Percentiles rank a stretch among this genome's conserved stretches.
Evolutionary conservation across 2,329 filamentous ascomycete genomes (phyloP).

Genomic region (Neoscytalidium dimidiatum): DNA sequence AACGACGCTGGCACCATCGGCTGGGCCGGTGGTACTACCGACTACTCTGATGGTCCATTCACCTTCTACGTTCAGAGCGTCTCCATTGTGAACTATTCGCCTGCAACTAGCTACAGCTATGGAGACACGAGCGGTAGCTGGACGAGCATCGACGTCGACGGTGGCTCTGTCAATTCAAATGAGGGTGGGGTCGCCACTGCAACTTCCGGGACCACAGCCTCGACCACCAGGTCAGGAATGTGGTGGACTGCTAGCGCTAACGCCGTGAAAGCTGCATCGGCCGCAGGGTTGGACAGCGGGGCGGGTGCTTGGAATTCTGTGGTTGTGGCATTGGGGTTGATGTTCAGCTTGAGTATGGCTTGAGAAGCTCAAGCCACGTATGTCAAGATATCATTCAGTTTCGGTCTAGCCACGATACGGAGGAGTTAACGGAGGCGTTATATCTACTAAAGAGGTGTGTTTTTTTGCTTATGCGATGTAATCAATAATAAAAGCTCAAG

Average conservation of each 20-base stretch:
- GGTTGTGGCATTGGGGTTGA: not conserved
- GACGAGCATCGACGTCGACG: slow-evolving; percentile 43
- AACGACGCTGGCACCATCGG: slow-evolving; percentile 55
- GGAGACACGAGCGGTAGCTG: slow-evolving; percentile 44
- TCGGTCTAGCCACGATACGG: too few relatives aligned
- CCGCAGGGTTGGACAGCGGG: not conserved
- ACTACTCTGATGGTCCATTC: slow-evolving; percentile 44
- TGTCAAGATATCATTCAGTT: too few relatives aligned
- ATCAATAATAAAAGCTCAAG: too few relatives aligned
- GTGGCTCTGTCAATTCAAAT: slow-evolving; percentile 21
- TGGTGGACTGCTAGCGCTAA: slow-evolving; percentile 18
- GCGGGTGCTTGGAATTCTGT: not conserved
- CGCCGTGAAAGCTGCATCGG: not conserved
- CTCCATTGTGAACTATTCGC: slow-evolving; percentile 47
- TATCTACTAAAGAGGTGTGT: too few relatives aligned
- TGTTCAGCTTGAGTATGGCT: not conserved
- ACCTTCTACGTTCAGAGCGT: slow-evolving; percentile 48
- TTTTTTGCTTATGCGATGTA: too few relatives aligned
- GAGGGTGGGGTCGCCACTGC: slow-evolving; percentile 5
- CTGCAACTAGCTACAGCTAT: slow-evolving; percentile 46
- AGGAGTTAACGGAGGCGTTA: too few relatives aligned
- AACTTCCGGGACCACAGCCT: not conserved
- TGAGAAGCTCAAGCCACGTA: too few relatives aligned
- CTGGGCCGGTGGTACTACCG: slow-evolving; percentile 61
- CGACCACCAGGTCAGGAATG: slow-evolving; percentile 7